These are phyloP conservation scores for Dujonia santamariae DNA, from an alignment of 1,139 yeast genomes.

Conservation along the genomic window DNA sequence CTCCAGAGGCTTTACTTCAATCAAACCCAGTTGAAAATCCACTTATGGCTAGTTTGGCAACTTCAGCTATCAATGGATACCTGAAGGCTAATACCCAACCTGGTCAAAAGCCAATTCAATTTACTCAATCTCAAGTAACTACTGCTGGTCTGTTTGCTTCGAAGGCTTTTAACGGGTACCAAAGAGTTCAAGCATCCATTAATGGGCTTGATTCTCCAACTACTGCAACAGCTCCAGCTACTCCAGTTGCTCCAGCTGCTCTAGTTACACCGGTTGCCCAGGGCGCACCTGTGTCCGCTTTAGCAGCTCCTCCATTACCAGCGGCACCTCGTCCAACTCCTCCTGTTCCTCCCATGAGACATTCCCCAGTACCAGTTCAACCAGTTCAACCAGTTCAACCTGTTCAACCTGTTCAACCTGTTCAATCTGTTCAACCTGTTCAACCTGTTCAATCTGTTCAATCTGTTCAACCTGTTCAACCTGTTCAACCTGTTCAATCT, in stretches of 20 bases:
- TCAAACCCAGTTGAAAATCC: not conserved
- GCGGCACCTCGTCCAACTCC: no score
- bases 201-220: not conserved
- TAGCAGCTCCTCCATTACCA: no score
- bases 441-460: slow-evolving; percentile 7
- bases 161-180: slow-evolving; percentile 7
- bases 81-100: slow-evolving; percentile 5
- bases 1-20: not conserved
- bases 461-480: slow-evolving; percentile 7
- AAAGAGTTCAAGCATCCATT: slow-evolving; percentile 6
- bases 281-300: slow-evolving; percentile 2
- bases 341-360: no score
- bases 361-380: no score
- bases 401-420: slow-evolving; percentile 8
- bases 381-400: slow-evolving; percentile 6
- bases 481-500: slow-evolving; percentile 8
- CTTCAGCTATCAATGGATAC: slow-evolving; percentile 7
- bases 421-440: slow-evolving; percentile 3
- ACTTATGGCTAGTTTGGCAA: slow-evolving; percentile 2
- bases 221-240: slow-evolving; percentile 8
- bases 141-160: slow-evolving; percentile 5
- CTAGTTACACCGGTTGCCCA: slow-evolving; percentile 8
- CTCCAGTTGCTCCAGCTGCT: no score
- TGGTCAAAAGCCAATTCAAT: slow-evolving; percentile 4
- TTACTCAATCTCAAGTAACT: slow-evolving; percentile 4